Evolutionary conservation across 345 rosid species (phyloP), one percentile per base, ranked within the genome.

Genomic region (Brassica rapa): DNA sequence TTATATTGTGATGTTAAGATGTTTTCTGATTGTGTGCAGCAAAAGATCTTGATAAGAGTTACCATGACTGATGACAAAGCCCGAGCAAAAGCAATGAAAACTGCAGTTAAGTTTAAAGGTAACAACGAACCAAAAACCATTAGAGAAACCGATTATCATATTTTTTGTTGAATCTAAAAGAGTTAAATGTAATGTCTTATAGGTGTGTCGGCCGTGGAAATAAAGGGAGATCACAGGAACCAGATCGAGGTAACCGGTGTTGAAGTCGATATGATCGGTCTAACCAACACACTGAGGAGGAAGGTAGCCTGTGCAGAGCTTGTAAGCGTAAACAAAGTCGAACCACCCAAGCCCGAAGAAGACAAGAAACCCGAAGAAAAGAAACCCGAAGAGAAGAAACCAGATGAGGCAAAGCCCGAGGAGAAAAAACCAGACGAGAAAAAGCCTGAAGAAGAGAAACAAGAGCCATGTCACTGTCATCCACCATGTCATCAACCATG

Each of bases 191-290:
- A 51, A 74, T 43, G 37, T 59, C 27, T 56, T 46, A 46, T 32
- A 80, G 83, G 83, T 1, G 83, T 80, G 27, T 12, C 64, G 10
- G 80, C 64, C 57, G 77, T 15, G 25, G 83, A 80, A 70, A 75
- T 80, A 56, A 80, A 70, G 57, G 83, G 83, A 59, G 83, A 80
- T 57, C 83, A 80, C 69, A 80, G 73, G 64, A 46, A 80, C 70
- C 83, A 75, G 43, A 66, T 80, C 23, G 83, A 80, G 49, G 83
- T 80, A 5, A 80, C 76, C 7, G 83, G 83, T 71, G 56, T 9
- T 16, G 83, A 80, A 75, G 80, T 80, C 3, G 51, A 71, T 65
- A 80, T 80, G 83, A 80, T 80, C 16, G 9, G 6, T 49, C 64
- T 80, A 65, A 80, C 72, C 60, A 70, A 66, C 72, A 65, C 6